A percentile compares a stretch with the other conserved stretches of the same genome.
These are phyloP conservation scores for Cercis canadensis DNA, from an alignment of 306 rosid species.

Conservation along the genomic window DNA sequence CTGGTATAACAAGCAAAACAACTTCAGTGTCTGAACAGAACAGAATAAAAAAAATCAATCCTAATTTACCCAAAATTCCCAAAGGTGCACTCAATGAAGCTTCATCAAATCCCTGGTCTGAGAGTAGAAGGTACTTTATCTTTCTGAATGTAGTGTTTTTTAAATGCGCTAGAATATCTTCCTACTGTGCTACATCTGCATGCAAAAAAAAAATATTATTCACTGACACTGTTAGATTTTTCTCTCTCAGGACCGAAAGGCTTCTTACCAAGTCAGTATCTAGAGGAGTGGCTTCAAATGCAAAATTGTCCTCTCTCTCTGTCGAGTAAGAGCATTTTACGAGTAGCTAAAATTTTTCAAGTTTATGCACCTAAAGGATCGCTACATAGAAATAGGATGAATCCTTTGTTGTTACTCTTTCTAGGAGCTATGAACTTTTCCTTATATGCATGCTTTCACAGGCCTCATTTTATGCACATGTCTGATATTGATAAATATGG, in stretches of 20 bases:
- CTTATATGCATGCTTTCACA: neutral
- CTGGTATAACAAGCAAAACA: slow-evolving; percentile 50
- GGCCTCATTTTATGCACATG: neutral
- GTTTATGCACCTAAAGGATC: slow-evolving; percentile 15
- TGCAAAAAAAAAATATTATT: slow-evolving; percentile 21
- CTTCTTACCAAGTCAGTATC: slow-evolving; percentile 40
- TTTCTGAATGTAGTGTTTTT: slow-evolving; percentile 4
- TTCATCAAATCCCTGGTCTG: slow-evolving; percentile 48
- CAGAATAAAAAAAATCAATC: slow-evolving; percentile 35
- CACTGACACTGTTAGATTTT: slow-evolving; percentile 29
- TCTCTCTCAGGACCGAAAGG: slow-evolving; percentile 49
- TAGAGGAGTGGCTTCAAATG: slow-evolving; percentile 45
- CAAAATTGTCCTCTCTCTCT: slow-evolving; percentile 40
- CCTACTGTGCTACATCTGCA: slow-evolving; percentile 19
- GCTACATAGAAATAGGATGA: slow-evolving; percentile 16
- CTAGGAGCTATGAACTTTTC: slow-evolving; percentile 24
- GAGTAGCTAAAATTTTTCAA: slow-evolving; percentile 23
- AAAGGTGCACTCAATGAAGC: slow-evolving; percentile 50
- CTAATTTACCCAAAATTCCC: slow-evolving; percentile 36
- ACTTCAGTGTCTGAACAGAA: slow-evolving; percentile 44
- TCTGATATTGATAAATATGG: slow-evolving; percentile 6
- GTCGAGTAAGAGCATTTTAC: slow-evolving; percentile 44
- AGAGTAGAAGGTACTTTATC: slow-evolving; percentile 61
- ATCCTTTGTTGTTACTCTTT: slow-evolving; percentile 9
- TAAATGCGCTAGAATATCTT: neutral